Evolutionary conservation across 495 filamentous ascomycete genomes (phyloP).

Genomic region (Recurvomyces mirabilis): DNA sequence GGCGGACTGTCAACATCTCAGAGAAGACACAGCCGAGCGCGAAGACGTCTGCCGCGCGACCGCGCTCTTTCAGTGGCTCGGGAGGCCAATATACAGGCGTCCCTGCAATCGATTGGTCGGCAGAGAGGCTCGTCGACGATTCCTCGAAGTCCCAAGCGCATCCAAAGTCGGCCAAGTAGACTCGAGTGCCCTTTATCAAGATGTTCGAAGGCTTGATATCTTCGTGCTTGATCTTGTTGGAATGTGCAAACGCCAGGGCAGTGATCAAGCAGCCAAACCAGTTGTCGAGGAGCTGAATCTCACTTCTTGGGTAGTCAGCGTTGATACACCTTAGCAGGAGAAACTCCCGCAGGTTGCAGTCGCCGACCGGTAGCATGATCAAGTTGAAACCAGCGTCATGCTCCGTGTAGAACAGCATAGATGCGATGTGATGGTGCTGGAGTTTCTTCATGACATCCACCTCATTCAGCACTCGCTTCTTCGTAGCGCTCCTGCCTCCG

Average conservation of each 20-base stretch:
- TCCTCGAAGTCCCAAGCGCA: too few relatives aligned
- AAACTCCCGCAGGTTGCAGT: not conserved
- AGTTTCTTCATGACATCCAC: not conserved
- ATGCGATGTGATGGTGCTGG: not conserved
- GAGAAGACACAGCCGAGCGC: not conserved
- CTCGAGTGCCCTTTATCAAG: not conserved
- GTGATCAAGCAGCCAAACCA: not conserved
- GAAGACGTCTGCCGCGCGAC: not conserved
- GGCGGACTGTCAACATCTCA: not conserved
- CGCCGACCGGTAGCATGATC: not conserved
- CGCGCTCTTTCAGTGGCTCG: not conserved
- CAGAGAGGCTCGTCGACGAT: too few relatives aligned
- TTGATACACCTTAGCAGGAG: too few relatives aligned
- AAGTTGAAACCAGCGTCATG: not conserved
- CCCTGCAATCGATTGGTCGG: too few relatives aligned
- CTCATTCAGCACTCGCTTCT: not conserved
- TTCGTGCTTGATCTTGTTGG: not conserved
- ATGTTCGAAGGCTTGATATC: not conserved
- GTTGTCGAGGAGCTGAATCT: not conserved
- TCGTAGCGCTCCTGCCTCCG: not conserved
- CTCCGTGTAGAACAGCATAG: not conserved
- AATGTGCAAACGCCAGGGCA: not conserved
- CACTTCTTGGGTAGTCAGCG: not conserved
- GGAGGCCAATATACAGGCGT: not conserved
- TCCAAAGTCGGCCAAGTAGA: not conserved